Conservation (phyloP, 371 early-diverging fungal species). For the Mucor sp. region DNA sequence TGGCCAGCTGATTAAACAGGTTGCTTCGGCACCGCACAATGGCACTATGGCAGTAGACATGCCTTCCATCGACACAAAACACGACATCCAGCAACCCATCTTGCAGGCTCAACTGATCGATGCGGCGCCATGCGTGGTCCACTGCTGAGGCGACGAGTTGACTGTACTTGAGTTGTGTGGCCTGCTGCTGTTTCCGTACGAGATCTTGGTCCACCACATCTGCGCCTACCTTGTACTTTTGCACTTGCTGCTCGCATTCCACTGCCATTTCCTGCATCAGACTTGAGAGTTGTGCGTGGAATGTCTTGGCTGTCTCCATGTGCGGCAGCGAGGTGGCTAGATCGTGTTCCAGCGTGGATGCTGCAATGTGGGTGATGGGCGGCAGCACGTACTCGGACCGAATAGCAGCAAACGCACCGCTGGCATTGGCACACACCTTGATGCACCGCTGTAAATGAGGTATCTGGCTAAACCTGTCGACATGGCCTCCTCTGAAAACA, state of each 20-base stretch:
- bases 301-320: not conserved
- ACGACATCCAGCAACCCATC: constrained; percentile 43
- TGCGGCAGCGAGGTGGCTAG: constrained; percentile 45
- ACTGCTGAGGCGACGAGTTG: constrained; percentile 1
- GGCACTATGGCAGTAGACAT: constrained; percentile 52
- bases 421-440: constrained; percentile 54
- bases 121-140: constrained; percentile 18
- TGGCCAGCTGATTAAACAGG: constrained; percentile 19
- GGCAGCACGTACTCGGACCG: constrained; percentile 45
- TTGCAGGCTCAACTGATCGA: constrained; percentile 2
- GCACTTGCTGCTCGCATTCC: not conserved
- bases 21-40: constrained; percentile 28
- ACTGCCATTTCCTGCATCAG: not conserved
- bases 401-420: constrained; percentile 63
- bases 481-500: constrained; percentile 49
- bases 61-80: constrained; percentile 33
- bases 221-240: not conserved
- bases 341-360: constrained; percentile 34
- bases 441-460: constrained; percentile 56
- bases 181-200: not conserved
- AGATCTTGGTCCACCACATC: not conserved
- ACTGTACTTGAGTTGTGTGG: constrained; percentile 3
- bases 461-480: constrained; percentile 40
- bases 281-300: not conserved
- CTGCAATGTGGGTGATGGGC: not conserved